These are phyloP conservation scores for Adansonia grandidieri DNA, from an alignment of 441 rosid genomes.

Conservation along the genomic window DNA sequence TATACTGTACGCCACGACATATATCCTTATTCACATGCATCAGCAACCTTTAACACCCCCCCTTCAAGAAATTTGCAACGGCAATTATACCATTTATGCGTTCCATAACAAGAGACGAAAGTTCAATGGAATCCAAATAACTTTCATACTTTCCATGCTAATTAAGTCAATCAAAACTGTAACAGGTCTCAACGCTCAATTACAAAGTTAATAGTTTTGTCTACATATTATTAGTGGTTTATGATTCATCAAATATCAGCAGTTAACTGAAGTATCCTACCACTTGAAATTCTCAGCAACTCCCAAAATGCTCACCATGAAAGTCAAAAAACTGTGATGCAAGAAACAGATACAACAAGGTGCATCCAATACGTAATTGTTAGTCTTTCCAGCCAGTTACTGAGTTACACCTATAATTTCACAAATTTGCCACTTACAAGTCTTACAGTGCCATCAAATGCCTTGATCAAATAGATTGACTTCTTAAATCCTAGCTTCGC, in stretches of 20 bases:
- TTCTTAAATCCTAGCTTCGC: background rate
- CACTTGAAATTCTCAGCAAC: background rate
- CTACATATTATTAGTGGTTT: background rate
- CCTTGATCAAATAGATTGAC: background rate
- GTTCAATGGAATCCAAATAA: too few relatives aligned
- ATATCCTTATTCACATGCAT: too few relatives aligned
- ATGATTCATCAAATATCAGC: conserved; percentile 1
- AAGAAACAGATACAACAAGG: background rate
- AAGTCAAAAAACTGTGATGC: background rate
- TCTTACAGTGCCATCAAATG: background rate
- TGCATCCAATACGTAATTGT: background rate
- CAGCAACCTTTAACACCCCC: too few relatives aligned
- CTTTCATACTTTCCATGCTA: too few relatives aligned
- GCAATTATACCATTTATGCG: too few relatives aligned
- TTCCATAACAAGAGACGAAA: too few relatives aligned
- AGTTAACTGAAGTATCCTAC: background rate
- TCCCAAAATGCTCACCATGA: background rate
- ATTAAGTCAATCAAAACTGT: too few relatives aligned
- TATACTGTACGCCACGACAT: too few relatives aligned
- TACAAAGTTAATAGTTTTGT: background rate
- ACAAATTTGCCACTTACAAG: background rate
- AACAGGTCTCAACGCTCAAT: too few relatives aligned
- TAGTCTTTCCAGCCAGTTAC: background rate
- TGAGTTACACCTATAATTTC: background rate
- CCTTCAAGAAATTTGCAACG: too few relatives aligned